Percentiles rank a stretch among this genome's conserved stretches.
Conservation (phyloP, 2,329 filamentous ascomycete species). For the Sarocladium brachiariae region DNA sequence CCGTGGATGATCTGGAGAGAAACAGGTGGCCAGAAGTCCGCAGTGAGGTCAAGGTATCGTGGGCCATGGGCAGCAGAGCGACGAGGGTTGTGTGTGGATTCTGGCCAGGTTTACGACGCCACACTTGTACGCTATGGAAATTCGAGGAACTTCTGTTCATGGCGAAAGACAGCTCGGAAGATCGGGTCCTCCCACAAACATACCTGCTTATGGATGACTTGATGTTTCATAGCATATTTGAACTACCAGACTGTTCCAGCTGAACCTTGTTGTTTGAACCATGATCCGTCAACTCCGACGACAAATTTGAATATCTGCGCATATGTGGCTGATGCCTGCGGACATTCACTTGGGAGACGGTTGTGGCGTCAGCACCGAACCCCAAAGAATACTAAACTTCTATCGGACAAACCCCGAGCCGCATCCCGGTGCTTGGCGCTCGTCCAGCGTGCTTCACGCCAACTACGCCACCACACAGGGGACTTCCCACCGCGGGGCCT, state of each 20-base stretch:
- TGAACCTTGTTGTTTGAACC: too few species aligned
- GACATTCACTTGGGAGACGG: too few species aligned
- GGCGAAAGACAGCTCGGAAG: too few species aligned
- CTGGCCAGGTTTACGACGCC: not conserved
- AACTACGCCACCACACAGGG: not conserved
- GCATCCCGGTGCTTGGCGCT: not conserved
- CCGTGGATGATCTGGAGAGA: constrained; percentile 4
- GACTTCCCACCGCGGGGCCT: constrained; percentile 4
- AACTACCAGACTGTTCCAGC: too few species aligned
- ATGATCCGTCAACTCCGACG: too few species aligned
- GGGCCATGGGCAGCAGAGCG: not conserved
- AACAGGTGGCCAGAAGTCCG: constrained; percentile 9
- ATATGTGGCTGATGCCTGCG: too few species aligned
- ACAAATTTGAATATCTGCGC: not conserved
- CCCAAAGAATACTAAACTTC: not conserved
- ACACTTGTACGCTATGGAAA: not conserved
- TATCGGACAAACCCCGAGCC: constrained; percentile 2
- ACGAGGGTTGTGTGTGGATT: not conserved
- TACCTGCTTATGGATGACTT: too few species aligned
- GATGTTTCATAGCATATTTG: too few species aligned
- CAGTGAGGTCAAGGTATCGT: constrained; percentile 1
- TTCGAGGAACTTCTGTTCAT: too few species aligned
- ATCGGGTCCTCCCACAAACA: too few species aligned
- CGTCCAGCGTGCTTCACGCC: not conserved
- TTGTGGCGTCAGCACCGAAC: too few species aligned